Evolutionary conservation across 2,329 filamentous ascomycete genomes (phyloP).

Genomic region (Diaporthe citriasiana): DNA sequence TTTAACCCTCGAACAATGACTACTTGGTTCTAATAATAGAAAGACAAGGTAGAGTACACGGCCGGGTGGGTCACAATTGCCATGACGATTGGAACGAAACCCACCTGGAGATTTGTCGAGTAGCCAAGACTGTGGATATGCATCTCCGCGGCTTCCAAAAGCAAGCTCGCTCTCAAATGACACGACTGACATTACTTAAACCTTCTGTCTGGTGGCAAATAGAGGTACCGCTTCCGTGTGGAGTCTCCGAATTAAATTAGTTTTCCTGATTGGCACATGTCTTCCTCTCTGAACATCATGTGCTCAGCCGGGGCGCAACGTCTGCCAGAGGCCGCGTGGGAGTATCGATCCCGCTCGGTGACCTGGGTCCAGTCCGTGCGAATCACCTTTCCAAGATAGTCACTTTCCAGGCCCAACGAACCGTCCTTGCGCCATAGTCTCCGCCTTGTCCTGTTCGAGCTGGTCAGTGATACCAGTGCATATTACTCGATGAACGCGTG

Average conservation of each 20-base stretch:
- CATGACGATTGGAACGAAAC: neutral
- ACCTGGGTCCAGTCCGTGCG: slow-evolving; percentile 1
- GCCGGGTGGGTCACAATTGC: too few species aligned
- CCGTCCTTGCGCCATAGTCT: neutral
- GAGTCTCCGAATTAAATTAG: neutral
- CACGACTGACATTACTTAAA: neutral
- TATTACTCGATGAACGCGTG: too few species aligned
- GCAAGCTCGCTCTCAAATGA: neutral
- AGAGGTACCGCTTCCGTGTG: neutral
- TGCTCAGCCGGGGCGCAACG: neutral
- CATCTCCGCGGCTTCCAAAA: too few species aligned
- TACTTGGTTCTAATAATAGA: neutral
- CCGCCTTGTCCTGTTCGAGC: too few species aligned
- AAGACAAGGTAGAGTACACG: neutral
- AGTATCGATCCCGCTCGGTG: neutral
- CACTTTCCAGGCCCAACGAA: neutral
- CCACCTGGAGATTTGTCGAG: neutral
- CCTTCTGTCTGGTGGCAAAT: neutral
- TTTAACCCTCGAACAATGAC: neutral
- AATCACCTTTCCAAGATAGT: neutral
- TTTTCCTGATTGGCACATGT: neutral
- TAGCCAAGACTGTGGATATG: neutral
- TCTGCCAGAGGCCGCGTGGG: slow-evolving; percentile 9
- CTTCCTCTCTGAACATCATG: neutral
- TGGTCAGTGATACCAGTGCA: neutral